Evolutionary conservation across 1,284 basidiomycete genomes (phyloP), one percentile per base, ranked within the genome.

Genomic region (Cutaneotrichosporon arboriforme): DNA sequence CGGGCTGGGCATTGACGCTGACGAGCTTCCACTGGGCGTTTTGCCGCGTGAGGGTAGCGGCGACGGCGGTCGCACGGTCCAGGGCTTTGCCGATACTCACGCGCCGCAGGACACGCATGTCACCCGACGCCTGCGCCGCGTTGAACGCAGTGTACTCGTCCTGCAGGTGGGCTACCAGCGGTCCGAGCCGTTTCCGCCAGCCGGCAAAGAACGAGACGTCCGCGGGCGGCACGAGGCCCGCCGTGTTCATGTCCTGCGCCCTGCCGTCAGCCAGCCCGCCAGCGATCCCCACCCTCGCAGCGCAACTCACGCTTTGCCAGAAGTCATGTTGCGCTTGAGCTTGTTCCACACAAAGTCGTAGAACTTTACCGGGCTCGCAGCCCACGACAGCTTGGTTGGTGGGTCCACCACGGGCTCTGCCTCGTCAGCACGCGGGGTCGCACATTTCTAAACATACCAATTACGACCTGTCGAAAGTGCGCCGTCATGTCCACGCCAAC

Each of bases 401-500:
- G 54, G 55, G 26, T 57, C 55, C 26, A 53, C 48, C 7, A 47
- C 33, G 26, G 55, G 48, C 26, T 57, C 55, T 57, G 51, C 4
- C n/a, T n/a, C 5, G 47, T 54, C 13, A 54, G 52, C 47, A 9
- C 10, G 18, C 8, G 9, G 22, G 8, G 31, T 2, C 10, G 20
- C 4, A 18, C 23, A 21, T 10, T 37, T 40, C 5, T 2, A 21
- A 14, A 55, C 54, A n/a, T 26, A 58, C 56, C 56, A 34, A 58
- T 49, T 2, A 54, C 38, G 8, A 46, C 8, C 7, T 21, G 13
- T 9, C 37, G 40, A 13, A 42, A 52, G 7, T 18, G 9, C 17
- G 26, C 31, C 9, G 37, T 31, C 22, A 26, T 20, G 46, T 58
- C 56, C 18, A 58, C 41, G 5, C 49, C 43, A 1, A 22, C 10